A percentile compares a stretch with the other conserved stretches of the same genome.
Evolutionary conservation across 257 asterid genomes (phyloP).

Genomic region (Scutellaria galericulata): DNA sequence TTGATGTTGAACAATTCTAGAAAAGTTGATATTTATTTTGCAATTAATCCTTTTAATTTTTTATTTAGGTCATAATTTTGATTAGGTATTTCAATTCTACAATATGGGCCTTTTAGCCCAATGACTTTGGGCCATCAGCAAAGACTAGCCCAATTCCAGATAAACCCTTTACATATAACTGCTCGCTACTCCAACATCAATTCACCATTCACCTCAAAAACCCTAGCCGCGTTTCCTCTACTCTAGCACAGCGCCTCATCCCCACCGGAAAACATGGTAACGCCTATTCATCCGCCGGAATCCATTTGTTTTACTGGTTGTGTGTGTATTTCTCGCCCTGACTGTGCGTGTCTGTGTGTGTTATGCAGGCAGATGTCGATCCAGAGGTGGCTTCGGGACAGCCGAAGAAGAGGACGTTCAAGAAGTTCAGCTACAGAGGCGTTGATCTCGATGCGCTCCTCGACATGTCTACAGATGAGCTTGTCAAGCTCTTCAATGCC

Average conservation of each 20-base stretch:
- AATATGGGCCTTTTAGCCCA: neutral
- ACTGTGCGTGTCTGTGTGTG: neutral
- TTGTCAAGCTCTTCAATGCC: constrained; percentile 74
- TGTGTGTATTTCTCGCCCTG: neutral
- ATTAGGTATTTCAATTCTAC: too few species aligned
- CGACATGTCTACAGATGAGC: constrained; percentile 89
- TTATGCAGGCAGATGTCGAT: constrained; percentile 72
- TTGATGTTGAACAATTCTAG: too few species aligned
- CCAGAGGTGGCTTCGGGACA: constrained; percentile 62
- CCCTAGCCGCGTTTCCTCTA: constrained; percentile 3
- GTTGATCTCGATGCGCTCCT: constrained; percentile 92
- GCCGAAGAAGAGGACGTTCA: constrained; percentile 82
- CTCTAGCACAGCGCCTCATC: neutral
- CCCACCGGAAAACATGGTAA: constrained; percentile 34
- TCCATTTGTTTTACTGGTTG: neutral
- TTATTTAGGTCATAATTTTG: neutral
- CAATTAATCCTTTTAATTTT: too few species aligned
- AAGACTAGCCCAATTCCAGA: neutral
- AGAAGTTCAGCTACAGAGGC: constrained; percentile 91
- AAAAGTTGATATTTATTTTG: too few species aligned
- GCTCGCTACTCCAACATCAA: neutral
- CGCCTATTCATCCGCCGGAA: neutral
- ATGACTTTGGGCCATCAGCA: neutral
- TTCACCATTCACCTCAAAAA: neutral
- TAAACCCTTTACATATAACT: neutral